Base-by-base conservation (phyloP, 1,284 basidiomycete genomes). In the Coriolopsis trogii region DNA sequence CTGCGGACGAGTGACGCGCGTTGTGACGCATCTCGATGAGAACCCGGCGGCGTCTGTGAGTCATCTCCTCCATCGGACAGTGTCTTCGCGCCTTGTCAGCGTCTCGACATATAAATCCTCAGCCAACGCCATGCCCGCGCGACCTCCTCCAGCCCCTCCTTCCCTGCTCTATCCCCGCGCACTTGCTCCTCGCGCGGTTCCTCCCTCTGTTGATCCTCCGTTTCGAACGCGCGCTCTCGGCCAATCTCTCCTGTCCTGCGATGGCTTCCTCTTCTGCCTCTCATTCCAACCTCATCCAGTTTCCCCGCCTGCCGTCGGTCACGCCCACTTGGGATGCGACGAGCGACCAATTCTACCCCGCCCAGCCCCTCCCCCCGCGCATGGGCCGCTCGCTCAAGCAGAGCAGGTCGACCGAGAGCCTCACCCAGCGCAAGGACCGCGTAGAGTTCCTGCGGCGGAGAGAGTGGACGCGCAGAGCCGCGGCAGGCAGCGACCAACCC, bases 401-500 rank as follows among this genome's bases (percentile, higher is more conserved):
- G 51, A 42, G 48, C 49, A 58, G 49, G 36, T 66, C 62, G 34
- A 50, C 64, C 21, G 67, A 68, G 60, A 62, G 53, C 43, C 41
- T 51, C 29, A 61, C 58, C 42, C 67, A 69, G 50, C 62, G 67
- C 39, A 62, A 64, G 40, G 64, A 63, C 33, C 63, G 66, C 39
- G 56, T 66, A 46, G 67, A 68, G 55, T 70, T 72, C 50, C 56
- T 70, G 24, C 67, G 67, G 36, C 63, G 60, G 40, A 62, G 67
- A 41, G 68, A 69, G 55, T 68, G 66, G 63, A 67, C 68, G 37
- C 64, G 66, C 45, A 51, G 69, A 20, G 67, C 68, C 49, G 58
- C 62, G 16, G 65, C 64, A 33, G 65, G 68, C 67, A 60, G 65
- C 41, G 61, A 66, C 49, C 60, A 62, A 36, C 60, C 61, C 16